Percentiles rank a stretch among this genome's conserved stretches.
Conservation (phyloP, 768 basidiomycete genomes). For the Kwoniella sp. region DNA sequence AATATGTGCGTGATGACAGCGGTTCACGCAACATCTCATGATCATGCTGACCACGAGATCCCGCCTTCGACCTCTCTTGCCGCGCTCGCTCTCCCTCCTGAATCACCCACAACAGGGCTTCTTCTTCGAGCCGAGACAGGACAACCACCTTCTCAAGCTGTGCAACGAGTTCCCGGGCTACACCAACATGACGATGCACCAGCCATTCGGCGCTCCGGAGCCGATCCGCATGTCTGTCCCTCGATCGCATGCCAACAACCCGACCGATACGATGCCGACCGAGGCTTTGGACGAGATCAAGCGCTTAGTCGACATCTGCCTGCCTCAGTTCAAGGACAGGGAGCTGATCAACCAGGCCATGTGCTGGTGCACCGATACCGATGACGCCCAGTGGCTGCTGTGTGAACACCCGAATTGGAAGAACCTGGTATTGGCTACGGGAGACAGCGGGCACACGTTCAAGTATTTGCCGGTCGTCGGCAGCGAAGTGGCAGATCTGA, state of each 20-base stretch:
- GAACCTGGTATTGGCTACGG: conserved; percentile 38
- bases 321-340: conserved; percentile 26
- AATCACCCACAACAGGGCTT: conserved; percentile 29
- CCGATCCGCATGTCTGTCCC: conserved; percentile 39
- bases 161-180: conserved; percentile 48
- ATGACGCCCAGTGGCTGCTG: conserved; percentile 41
- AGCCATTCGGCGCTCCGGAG: conserved; percentile 30
- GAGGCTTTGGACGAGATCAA: conserved; percentile 32
- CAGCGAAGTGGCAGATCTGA: conserved; percentile 34
- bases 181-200: conserved; percentile 22
- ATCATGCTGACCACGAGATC: no score
- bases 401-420: conserved; percentile 36
- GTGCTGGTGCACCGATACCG: conserved; percentile 47
- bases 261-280: conserved; percentile 44
- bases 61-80: neutral
- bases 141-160: conserved; percentile 28
- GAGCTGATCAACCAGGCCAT: conserved; percentile 26
- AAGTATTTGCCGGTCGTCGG: conserved; percentile 42
- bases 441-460: conserved; percentile 41
- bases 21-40: no score
- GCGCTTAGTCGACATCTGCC: conserved; percentile 30
- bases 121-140: conserved; percentile 41
- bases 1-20: conserved; percentile 35
- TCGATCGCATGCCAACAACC: conserved; percentile 44
- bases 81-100: neutral